Percentiles rank a stretch among this genome's conserved stretches.
Conservation (phyloP, 1,284 basidiomycete genomes). For the Rhodotorula sp. region DNA sequence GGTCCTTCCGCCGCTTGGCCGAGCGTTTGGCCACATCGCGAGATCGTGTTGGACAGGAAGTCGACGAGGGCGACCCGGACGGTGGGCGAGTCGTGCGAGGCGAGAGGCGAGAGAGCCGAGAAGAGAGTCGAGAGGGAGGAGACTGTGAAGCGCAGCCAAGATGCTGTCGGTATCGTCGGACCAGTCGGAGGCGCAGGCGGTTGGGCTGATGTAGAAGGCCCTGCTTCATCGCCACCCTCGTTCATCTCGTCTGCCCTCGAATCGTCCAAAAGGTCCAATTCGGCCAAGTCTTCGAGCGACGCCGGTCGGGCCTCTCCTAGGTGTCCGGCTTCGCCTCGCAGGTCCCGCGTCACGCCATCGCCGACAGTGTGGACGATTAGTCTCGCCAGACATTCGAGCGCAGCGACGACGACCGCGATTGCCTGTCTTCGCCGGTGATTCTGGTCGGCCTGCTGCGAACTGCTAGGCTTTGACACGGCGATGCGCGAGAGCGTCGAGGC, state of each 20-base stretch:
- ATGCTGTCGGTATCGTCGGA: slow-evolving; percentile 41
- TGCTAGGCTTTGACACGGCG: slow-evolving; percentile 52
- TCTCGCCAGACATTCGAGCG: slow-evolving; percentile 47
- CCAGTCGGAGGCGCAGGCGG: slow-evolving; percentile 6
- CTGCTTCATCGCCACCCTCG: not conserved
- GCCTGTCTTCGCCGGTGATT: slow-evolving; percentile 26
- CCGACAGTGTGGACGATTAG: slow-evolving; percentile 41
- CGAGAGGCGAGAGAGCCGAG: slow-evolving; percentile 45
- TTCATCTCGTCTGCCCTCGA: not conserved
- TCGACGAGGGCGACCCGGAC: slow-evolving; percentile 61
- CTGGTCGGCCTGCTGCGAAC: slow-evolving; percentile 45
- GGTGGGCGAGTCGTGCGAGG: slow-evolving; percentile 61
- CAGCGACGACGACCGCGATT: slow-evolving; percentile 44
- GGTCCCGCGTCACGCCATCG: slow-evolving; percentile 8
- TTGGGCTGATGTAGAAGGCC: not conserved
- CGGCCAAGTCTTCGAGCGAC: slow-evolving; percentile 30
- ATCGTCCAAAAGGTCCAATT: slow-evolving; percentile 6
- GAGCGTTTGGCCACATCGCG: slow-evolving; percentile 60
- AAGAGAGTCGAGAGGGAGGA: slow-evolving; percentile 45
- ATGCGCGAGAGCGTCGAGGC: slow-evolving; percentile 61
- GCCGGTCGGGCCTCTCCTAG: not conserved
- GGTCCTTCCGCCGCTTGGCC: slow-evolving; percentile 51
- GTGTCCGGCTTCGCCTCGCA: not conserved
- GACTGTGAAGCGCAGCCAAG: slow-evolving; percentile 52
- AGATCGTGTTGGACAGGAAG: slow-evolving; percentile 61